Conservation (phyloP, 2,329 filamentous ascomycete genomes). For the Claviceps sp. region DNA sequence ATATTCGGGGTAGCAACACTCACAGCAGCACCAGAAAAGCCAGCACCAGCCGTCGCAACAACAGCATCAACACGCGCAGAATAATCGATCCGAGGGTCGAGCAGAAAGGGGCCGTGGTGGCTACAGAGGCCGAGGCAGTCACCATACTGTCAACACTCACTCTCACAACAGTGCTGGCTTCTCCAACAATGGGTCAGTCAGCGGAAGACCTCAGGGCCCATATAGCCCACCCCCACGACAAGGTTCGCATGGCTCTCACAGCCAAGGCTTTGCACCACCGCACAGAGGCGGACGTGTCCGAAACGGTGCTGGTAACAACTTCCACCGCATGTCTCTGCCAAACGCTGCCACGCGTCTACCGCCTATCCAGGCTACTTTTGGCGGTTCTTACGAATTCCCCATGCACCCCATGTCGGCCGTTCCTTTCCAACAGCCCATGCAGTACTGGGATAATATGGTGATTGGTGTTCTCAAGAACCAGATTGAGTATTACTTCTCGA, state of each 20-base stretch:
- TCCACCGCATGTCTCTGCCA: constrained; percentile 27
- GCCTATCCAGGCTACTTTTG: constrained; percentile 22
- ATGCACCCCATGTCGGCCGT: constrained; percentile 26
- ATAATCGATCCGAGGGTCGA: constrained; percentile 25
- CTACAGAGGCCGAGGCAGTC: constrained; percentile 32
- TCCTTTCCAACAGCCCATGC: constrained; percentile 23
- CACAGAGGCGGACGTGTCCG: constrained; percentile 24
- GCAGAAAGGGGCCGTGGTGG: constrained; percentile 29
- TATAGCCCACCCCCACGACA: constrained; percentile 34
- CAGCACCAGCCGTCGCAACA: not conserved
- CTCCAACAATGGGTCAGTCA: constrained; percentile 20
- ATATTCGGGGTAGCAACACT: not conserved
- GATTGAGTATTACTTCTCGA: constrained; percentile 91
- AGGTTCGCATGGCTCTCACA: constrained; percentile 22
- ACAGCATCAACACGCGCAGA: constrained; percentile 9
- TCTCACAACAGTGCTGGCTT: constrained; percentile 18
- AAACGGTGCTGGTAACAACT: constrained; percentile 19
- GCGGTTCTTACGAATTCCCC: constrained; percentile 24
- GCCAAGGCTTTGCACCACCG: constrained; percentile 19
- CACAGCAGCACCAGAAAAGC: not conserved
- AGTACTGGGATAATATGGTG: constrained; percentile 39
- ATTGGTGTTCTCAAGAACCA: constrained; percentile 32
- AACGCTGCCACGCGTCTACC: constrained; percentile 23
- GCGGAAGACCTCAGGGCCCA: constrained; percentile 22
- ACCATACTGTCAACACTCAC: constrained; percentile 24